phyloP scores from a whole-genome alignment of 2,329 filamentous ascomycete species.

The Mollisia scopiformis region DNA sequence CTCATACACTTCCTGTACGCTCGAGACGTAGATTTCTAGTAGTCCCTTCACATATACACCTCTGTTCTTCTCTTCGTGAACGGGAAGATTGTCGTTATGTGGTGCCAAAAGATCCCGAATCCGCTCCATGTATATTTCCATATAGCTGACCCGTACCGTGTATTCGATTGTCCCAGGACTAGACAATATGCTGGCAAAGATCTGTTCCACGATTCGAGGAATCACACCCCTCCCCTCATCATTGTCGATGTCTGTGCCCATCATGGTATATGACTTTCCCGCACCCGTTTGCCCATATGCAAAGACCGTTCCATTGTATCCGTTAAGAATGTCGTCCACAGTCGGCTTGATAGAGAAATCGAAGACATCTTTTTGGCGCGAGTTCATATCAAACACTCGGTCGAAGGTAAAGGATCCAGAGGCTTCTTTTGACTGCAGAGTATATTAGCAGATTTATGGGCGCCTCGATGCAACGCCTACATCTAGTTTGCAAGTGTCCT shows the following conservation, averaged over 20 bases:
- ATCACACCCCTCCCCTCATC: constrained; percentile 89
- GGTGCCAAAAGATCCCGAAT: constrained; percentile 92
- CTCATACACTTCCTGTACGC: constrained; percentile 93
- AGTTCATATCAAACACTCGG: constrained; percentile 93
- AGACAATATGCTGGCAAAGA: constrained; percentile 91
- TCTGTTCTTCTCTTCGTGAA: constrained; percentile 97
- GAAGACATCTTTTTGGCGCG: constrained; percentile 90
- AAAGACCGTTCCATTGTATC: constrained; percentile 98
- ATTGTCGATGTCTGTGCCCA: constrained; percentile 93
- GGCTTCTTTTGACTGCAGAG: constrained; percentile 74
- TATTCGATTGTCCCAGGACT: constrained; percentile 96
- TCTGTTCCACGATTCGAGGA: constrained; percentile 95
- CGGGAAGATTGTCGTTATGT: constrained; percentile 92
- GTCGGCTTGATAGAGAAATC: constrained; percentile 96
- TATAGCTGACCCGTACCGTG: constrained; percentile 97
- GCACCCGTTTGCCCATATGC: constrained; percentile 98
- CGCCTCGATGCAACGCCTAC: constrained; percentile 54
- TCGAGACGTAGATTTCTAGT: constrained; percentile 92
- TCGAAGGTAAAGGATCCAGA: constrained; percentile 93
- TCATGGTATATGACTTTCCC: constrained; percentile 99
- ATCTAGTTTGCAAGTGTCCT: constrained; percentile 85
- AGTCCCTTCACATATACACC: constrained; percentile 97
- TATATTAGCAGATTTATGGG: constrained; percentile 31
- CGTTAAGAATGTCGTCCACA: constrained; percentile 97
- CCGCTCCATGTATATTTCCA: constrained; percentile 99